Evolutionary conservation across 441 rosid genomes (phyloP).

Genomic region (Croton setiger): DNA sequence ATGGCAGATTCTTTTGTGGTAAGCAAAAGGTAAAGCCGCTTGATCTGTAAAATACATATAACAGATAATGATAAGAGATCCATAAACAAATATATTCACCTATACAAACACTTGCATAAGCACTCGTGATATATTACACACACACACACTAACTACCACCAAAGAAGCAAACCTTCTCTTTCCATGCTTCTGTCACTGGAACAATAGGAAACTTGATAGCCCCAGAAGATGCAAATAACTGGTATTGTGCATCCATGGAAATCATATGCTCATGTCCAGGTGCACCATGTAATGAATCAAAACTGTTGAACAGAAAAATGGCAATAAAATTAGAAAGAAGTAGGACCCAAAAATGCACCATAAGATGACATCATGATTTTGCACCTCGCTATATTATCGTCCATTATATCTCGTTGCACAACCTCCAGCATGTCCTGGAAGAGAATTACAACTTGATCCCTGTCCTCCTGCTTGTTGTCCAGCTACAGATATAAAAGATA

Average conservation of each 20-base stretch:
- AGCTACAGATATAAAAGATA: conserved; percentile 40
- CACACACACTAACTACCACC: background rate
- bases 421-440: conserved; percentile 99
- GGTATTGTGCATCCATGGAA: conserved; percentile 64
- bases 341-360: conserved; percentile 11
- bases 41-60: conserved; percentile 56
- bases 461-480: conserved; percentile 68
- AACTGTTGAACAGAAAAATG: conserved; percentile 37
- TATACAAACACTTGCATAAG: background rate
- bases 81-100: conserved; percentile 2
- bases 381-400: conserved; percentile 68
- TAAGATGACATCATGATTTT: conserved; percentile 15
- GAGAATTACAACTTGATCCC: conserved; percentile 88
- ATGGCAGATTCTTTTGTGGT: conserved; percentile 99
- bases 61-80: background rate
- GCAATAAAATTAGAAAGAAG: conserved; percentile 20
- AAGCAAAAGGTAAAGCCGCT: conserved; percentile 79
- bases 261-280: conserved; percentile 62
- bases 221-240: conserved; percentile 87
- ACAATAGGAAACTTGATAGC: conserved; percentile 84
- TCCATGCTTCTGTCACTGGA: conserved; percentile 89
- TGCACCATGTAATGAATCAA: conserved; percentile 77
- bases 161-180: conserved; percentile 65
- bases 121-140: background rate
- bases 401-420: conserved; percentile 88